phyloP scores from a whole-genome alignment of 2,329 filamentous ascomycete genomes.

The Diplodia seriata region DNA sequence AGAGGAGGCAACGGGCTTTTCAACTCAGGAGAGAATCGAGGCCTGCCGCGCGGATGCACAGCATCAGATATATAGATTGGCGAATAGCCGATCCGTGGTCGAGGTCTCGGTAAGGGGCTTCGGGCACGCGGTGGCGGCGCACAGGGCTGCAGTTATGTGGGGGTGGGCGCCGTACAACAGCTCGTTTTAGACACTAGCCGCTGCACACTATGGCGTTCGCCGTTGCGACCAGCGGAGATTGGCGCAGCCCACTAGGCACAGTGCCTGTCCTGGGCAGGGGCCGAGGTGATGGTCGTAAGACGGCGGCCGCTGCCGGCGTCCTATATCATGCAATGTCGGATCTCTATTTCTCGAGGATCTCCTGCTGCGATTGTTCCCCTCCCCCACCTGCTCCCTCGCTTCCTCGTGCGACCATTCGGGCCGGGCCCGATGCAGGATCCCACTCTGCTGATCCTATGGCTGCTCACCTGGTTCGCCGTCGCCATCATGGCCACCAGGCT shows the following conservation, averaged over 20 bases:
- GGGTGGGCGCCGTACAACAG: neutral
- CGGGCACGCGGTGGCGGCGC: constrained; percentile 2
- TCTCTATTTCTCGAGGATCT: neutral
- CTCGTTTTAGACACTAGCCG: constrained; percentile 9
- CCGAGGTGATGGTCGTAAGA: neutral
- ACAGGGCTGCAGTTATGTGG: constrained; percentile 18
- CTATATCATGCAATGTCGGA: neutral
- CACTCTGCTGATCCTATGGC: constrained; percentile 25
- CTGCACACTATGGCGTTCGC: constrained; percentile 6
- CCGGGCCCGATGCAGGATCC: constrained; percentile 25
- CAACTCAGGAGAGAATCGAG: neutral
- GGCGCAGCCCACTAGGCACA: constrained; percentile 19
- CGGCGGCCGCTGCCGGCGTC: neutral
- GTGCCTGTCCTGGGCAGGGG: constrained; percentile 4
- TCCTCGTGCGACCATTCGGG: constrained; percentile 4
- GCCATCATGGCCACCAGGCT: constrained; percentile 9
- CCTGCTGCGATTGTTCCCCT: neutral
- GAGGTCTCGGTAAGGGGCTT: neutral
- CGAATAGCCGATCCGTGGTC: constrained; percentile 19
- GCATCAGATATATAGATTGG: constrained; percentile 29
- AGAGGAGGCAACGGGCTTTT: neutral
- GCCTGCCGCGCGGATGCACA: neutral
- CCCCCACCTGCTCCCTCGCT: neutral
- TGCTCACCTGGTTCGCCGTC: constrained; percentile 13
- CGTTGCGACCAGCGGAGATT: constrained; percentile 22